These are phyloP conservation scores for Penicillium sp. DNA, from an alignment of 2,329 filamentous ascomycete genomes.

Conservation along the genomic window DNA sequence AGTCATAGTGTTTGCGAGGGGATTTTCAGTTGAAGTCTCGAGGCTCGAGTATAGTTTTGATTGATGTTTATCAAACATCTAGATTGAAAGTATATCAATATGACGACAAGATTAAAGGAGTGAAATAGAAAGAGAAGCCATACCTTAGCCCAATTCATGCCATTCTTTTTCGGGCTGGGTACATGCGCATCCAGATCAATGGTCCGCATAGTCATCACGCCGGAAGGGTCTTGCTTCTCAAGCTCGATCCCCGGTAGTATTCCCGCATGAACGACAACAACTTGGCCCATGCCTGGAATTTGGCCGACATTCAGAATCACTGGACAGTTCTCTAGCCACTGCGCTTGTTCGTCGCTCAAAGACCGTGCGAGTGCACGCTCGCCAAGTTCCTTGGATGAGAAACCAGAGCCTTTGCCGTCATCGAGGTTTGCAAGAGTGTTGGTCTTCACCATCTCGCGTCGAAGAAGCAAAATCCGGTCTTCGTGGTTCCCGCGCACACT, in stretches of 20 bases:
- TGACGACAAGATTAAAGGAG: background rate
- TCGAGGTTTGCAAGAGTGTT: constrained; percentile 16
- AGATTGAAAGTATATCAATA: background rate
- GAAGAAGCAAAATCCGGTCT: constrained; percentile 72
- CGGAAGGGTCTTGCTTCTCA: constrained; percentile 69
- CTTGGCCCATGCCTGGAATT: constrained; percentile 58
- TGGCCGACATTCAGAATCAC: constrained; percentile 73
- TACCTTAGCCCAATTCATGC: constrained; percentile 65
- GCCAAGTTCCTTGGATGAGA: constrained; percentile 30
- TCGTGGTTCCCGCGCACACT: constrained; percentile 92
- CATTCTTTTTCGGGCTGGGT: constrained; percentile 52
- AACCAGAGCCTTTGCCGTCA: constrained; percentile 28
- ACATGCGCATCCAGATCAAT: constrained; percentile 63
- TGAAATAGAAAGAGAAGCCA: constrained; percentile 7
- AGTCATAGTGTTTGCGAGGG: constrained; percentile 50
- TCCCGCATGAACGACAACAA: constrained; percentile 81
- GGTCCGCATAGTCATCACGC: constrained; percentile 89
- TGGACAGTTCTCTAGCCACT: constrained; percentile 69
- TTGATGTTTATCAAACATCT: constrained; percentile 54
- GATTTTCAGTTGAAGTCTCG: constrained; percentile 15
- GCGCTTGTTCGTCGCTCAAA: constrained; percentile 58
- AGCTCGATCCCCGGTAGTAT: constrained; percentile 72
- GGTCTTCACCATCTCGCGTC: constrained; percentile 44
- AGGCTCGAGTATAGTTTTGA: constrained; percentile 26
- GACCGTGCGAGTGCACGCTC: constrained; percentile 56